Percentiles rank a stretch among this genome's conserved stretches.
phyloP scores from a whole-genome alignment of 2,329 filamentous ascomycete genomes.

The Sporothrix sp. region DNA sequence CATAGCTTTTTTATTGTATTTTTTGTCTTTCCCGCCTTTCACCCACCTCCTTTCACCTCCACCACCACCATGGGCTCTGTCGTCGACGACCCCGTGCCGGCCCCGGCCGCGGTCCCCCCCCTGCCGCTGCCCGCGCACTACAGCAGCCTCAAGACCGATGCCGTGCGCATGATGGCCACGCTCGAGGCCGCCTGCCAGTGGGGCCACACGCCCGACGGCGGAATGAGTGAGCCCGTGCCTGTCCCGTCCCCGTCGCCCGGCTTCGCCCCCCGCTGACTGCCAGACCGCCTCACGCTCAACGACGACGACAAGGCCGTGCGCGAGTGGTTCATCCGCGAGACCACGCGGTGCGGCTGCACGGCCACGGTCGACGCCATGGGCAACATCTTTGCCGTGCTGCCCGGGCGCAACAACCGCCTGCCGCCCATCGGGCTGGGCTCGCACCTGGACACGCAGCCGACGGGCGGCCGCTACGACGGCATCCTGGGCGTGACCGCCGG shows the following conservation, averaged over 20 bases:
- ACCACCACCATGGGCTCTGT: constrained; percentile 14
- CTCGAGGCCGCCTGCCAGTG: constrained; percentile 15
- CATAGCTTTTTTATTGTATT: no score
- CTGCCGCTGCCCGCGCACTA: no score
- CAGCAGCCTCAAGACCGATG: constrained; percentile 8
- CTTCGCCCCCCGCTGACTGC: not conserved
- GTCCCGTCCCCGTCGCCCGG: no score
- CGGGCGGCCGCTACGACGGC: constrained; percentile 15
- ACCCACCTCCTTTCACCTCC: no score
- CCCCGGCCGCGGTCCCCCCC: no score
- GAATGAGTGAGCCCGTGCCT: constrained; percentile 16
- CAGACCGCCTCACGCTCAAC: constrained; percentile 54
- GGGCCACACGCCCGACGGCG: constrained; percentile 16
- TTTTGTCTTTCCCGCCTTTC: no score
- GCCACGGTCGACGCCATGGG: constrained; percentile 66
- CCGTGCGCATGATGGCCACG: constrained; percentile 14
- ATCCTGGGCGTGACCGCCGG: constrained; percentile 54
- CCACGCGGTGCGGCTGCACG: constrained; percentile 53
- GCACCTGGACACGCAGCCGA: constrained; percentile 57
- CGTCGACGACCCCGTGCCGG: not conserved
- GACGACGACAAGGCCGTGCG: constrained; percentile 62
- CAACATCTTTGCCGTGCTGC: constrained; percentile 69
- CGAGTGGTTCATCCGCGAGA: constrained; percentile 64
- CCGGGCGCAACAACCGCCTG: constrained; percentile 47
- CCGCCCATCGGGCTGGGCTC: constrained; percentile 60